Evolutionary conservation across 768 basidiomycete genomes (phyloP).

Genomic region (Gloeophyllum trabeum): DNA sequence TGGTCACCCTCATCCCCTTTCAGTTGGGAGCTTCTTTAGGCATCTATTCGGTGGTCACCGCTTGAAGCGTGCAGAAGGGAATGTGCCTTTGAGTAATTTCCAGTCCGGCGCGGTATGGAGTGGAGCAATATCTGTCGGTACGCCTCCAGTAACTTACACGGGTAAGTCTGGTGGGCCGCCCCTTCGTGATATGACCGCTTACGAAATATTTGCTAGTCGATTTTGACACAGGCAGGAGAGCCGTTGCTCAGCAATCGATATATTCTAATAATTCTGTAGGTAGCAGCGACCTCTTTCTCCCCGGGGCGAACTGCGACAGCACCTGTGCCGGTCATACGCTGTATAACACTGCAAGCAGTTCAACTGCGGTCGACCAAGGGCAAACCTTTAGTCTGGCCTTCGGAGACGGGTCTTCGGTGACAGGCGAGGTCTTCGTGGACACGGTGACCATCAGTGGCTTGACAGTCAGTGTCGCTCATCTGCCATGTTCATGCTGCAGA

Average conservation of each 20-base stretch:
- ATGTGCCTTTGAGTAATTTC: no score
- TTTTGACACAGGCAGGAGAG: conserved; percentile 8
- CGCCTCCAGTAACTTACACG: conserved; percentile 20
- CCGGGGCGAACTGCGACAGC: conserved; percentile 1
- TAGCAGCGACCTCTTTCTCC: conserved; percentile 5
- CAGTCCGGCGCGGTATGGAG: conserved; percentile 20
- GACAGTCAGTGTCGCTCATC: no score
- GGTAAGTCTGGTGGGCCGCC: no score
- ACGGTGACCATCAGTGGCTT: conserved; percentile 9
- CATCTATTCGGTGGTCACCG: no score
- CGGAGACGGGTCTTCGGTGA: conserved; percentile 20
- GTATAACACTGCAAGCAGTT: conserved; percentile 6
- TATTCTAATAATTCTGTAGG: no score
- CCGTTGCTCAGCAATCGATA: no score
- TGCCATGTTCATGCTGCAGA: no score
- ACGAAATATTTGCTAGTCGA: conserved; percentile 1
- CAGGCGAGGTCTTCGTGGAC: conserved; percentile 20
- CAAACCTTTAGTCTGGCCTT: conserved; percentile 18
- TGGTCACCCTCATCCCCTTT: no score
- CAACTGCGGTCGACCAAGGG: conserved; percentile 10
- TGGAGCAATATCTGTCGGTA: conserved; percentile 25
- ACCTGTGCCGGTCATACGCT: conserved; percentile 6
- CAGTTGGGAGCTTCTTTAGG: no score
- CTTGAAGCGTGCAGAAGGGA: no score
- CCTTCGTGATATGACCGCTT: no score